A percentile compares a stretch with the other conserved stretches of the same genome.
Evolutionary conservation across 495 filamentous ascomycete species (phyloP).

Genomic region (Neurospora sp.): DNA sequence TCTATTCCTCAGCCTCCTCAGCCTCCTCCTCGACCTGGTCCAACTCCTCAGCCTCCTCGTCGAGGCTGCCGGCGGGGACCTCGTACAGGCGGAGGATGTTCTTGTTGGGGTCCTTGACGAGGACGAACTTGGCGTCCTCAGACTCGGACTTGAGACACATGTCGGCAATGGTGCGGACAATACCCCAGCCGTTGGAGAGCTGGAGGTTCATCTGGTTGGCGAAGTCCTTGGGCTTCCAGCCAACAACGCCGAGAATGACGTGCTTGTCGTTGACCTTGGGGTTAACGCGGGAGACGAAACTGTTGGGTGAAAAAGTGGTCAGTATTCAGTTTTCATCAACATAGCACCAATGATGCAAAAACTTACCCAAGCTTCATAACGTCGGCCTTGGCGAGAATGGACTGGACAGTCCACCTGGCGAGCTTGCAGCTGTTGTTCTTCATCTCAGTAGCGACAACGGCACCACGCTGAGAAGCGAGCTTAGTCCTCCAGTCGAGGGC

Average conservation of each 20-base stretch:
- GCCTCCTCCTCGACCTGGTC: constrained; percentile 17
- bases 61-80: constrained; percentile 78
- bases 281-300: constrained; percentile 87
- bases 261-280: constrained; percentile 83
- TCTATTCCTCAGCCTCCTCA: constrained; percentile 24
- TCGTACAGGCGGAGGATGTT: constrained; percentile 84
- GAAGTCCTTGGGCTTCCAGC: constrained; percentile 95
- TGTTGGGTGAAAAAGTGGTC: constrained; percentile 18
- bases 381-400: constrained; percentile 89
- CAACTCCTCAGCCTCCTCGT: constrained; percentile 42
- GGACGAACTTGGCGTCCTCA: constrained; percentile 60
- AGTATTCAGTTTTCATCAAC: constrained; percentile 11
- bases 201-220: constrained; percentile 96
- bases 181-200: constrained; percentile 95
- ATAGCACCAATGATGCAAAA: neutral
- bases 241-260: constrained; percentile 88
- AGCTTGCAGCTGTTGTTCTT: constrained; percentile 99
- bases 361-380: constrained; percentile 91
- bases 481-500: constrained; percentile 95
- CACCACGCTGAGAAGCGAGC: constrained; percentile 84
- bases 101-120: constrained; percentile 91
- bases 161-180: constrained; percentile 93
- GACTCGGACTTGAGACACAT: constrained; percentile 57
- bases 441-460: constrained; percentile 98
- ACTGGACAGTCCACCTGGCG: constrained; percentile 91